Conservation (phyloP, 2,329 filamentous ascomycete genomes). For the Teratosphaeria zuluensis region DNA sequence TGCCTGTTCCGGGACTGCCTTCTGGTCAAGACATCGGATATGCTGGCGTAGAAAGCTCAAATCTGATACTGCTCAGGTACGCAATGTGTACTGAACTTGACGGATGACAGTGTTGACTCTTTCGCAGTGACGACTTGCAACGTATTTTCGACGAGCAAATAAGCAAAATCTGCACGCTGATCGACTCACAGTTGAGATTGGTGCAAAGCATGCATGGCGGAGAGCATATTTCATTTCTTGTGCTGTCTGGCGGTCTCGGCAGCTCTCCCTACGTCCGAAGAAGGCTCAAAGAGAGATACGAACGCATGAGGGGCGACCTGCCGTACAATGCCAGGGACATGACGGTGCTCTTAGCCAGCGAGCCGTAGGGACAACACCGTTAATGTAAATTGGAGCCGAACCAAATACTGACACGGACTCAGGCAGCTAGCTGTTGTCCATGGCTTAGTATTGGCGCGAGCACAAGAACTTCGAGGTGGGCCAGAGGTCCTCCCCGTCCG, state of each 20-base stretch:
- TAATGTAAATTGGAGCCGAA: background rate
- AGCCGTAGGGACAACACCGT: constrained; percentile 5
- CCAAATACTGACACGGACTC: background rate
- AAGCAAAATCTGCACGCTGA: background rate
- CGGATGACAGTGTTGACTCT: background rate
- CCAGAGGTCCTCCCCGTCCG: constrained; percentile 1
- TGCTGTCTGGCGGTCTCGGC: constrained; percentile 1
- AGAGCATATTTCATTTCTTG: background rate
- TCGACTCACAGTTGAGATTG: background rate
- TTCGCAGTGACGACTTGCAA: background rate
- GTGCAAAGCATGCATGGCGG: background rate
- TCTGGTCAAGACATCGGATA: constrained; percentile 4
- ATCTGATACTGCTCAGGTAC: constrained; percentile 2
- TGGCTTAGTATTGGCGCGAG: constrained; percentile 1
- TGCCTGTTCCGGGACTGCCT: constrained; percentile 8
- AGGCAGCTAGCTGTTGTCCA: constrained; percentile 4
- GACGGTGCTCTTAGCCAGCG: constrained; percentile 6
- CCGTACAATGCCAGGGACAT: constrained; percentile 2
- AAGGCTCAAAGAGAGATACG: background rate
- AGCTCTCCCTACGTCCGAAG: background rate
- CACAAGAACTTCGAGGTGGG: constrained; percentile 1
- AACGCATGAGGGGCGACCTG: constrained; percentile 1
- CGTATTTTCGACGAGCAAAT: constrained; percentile 1
- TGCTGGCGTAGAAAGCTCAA: constrained; percentile 9
- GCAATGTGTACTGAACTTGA: background rate